phyloP scores from a whole-genome alignment of 306 rosid genomes.

The Cotoneaster glaucophyllus region DNA sequence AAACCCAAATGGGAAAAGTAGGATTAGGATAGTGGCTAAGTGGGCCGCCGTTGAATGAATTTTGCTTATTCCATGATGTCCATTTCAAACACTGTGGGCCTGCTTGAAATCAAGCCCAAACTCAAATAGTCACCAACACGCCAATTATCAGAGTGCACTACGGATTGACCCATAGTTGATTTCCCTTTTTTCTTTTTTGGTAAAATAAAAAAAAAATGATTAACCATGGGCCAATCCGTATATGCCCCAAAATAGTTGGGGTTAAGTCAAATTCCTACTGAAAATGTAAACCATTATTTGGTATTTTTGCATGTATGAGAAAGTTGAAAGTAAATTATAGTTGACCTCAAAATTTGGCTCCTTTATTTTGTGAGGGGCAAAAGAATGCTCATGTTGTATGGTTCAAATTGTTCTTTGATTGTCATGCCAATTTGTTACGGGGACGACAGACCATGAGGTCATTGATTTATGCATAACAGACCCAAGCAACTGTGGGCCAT shows the following conservation, averaged over 20 bases:
- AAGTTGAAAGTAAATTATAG: too few relatives aligned
- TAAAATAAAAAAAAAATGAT: too few relatives aligned
- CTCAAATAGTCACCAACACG: not conserved
- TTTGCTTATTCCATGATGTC: not conserved
- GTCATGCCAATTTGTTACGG: not conserved
- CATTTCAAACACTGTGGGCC: not conserved
- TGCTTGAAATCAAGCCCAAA: not conserved
- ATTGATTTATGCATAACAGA: not conserved
- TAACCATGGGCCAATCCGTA: too few relatives aligned
- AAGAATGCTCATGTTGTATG: too few relatives aligned
- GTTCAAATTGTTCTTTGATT: not conserved
- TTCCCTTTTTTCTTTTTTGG: too few relatives aligned
- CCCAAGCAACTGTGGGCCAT: not conserved
- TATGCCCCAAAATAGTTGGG: too few relatives aligned
- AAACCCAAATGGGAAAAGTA: not conserved
- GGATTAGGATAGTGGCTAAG: not conserved
- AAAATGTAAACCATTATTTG: too few relatives aligned
- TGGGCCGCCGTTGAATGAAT: not conserved
- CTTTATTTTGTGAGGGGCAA: too few relatives aligned
- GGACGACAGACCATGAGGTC: not conserved
- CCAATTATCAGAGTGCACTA: not conserved
- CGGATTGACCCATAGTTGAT: not conserved
- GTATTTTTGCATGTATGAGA: too few relatives aligned
- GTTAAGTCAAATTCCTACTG: too few relatives aligned
- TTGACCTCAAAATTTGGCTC: too few relatives aligned